A percentile compares a stretch with the other conserved stretches of the same genome.
These are phyloP conservation scores for Mollisia scopiformis DNA, from an alignment of 2,329 filamentous ascomycete genomes.

Conservation along the genomic window DNA sequence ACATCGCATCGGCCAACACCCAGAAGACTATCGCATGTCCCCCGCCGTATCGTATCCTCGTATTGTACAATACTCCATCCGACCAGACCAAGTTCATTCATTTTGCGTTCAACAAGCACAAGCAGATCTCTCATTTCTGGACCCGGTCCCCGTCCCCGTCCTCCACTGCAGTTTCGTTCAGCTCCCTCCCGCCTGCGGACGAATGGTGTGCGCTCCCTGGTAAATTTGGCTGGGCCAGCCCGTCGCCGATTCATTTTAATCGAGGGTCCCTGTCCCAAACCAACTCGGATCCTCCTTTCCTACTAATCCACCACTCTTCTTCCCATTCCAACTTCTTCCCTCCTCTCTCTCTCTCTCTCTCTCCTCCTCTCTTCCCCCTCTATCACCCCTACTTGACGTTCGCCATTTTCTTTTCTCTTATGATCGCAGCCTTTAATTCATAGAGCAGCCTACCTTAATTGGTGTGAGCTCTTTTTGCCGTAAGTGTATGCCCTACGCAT, in stretches of 20 bases:
- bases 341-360: neutral
- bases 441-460: slow-evolving; percentile 23
- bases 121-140: neutral
- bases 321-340: neutral
- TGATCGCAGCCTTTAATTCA: slow-evolving; percentile 16
- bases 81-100: too few relatives aligned
- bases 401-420: slow-evolving; percentile 24
- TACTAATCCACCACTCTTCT: neutral
- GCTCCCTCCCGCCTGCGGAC: too few relatives aligned
- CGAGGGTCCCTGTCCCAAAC: neutral
- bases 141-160: neutral
- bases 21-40: too few relatives aligned
- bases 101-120: too few relatives aligned
- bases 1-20: too few relatives aligned
- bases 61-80: too few relatives aligned
- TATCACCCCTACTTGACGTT: too few relatives aligned
- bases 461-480: slow-evolving; percentile 18
- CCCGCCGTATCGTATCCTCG: too few relatives aligned
- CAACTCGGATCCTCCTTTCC: neutral
- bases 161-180: too few relatives aligned
- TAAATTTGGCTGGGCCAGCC: neutral
- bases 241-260: neutral
- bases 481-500: slow-evolving; percentile 7
- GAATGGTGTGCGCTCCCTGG: too few relatives aligned
- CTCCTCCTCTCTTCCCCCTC: neutral